Base-by-base conservation (phyloP, 179 eudicot genomes). In the Vitellaria paradoxa region DNA sequence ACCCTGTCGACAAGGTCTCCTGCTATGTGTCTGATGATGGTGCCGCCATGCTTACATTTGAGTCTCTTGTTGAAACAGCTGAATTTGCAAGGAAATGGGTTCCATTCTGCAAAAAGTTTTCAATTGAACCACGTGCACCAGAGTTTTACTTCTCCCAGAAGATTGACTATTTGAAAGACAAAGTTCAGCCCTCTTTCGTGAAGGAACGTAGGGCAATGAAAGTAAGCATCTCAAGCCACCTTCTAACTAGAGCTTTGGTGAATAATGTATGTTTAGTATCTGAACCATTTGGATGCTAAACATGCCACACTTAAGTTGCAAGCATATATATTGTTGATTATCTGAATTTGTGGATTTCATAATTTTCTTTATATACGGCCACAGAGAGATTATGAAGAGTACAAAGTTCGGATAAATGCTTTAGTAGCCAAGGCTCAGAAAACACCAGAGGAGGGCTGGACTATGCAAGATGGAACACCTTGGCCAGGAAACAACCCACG, bases 1-100 rank as follows among this genome's bases (percentile, higher is more conserved):
- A 94, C 76, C 98, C 98, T 9, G 97, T 91, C 17, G 98, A 94
- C 64, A 94, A 89, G 79, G 94, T 94, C 72, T 90, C 98, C 3
- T 94, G 98, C 82, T 94, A 94, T 72, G 97, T 92, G 61, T 94
- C 98, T 70, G 98, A 94, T 83, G 98, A 94, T 82, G 98, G 98
- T 81, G 98, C 97, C 26, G 94, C 98, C 61, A 94, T 94, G 97
- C 98, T 94, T 79, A 79, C 91, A 3, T 94, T 92, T 74, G 98
- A 94, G 83, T 90, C 96, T 40, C 94, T 94, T 21, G 93, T 85
- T 9, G 98, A 94, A 84, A 94, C 98, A 73, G 84, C 98, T 42
- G 98, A 94, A 53, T 94, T 92, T 75, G 94, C 98, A 24, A 88
- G 96, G 78, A 94, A 92, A 83, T 94, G 98, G 98, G 96, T 92